Conservation (phyloP, 2,329 filamentous ascomycete genomes). For the Aspergillus oerlinghausenensis region DNA sequence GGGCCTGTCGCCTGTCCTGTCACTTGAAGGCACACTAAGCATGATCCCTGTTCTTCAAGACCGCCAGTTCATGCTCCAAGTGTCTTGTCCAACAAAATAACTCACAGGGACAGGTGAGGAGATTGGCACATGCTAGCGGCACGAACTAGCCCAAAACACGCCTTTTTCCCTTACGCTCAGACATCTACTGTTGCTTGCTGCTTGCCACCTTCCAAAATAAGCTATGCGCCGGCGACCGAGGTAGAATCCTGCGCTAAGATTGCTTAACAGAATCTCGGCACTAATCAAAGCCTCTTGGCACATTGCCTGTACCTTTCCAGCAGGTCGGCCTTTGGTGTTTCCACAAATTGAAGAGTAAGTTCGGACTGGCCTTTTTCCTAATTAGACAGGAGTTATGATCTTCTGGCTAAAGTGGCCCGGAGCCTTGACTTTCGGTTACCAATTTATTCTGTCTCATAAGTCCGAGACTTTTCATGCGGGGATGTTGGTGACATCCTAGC, state of each 20-base stretch:
- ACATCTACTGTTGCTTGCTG: not conserved
- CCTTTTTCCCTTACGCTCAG: slow-evolving; percentile 1
- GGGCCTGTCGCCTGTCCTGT: not conserved
- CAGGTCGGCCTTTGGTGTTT: not conserved
- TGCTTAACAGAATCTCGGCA: slow-evolving; percentile 3
- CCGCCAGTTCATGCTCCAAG: not conserved
- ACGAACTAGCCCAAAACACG: not conserved
- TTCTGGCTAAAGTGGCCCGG: not conserved
- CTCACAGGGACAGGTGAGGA: not conserved
- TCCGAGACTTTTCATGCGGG: not conserved
- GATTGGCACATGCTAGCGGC: slow-evolving; percentile 1
- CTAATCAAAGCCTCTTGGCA: not conserved
- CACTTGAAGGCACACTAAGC: slow-evolving; percentile 1
- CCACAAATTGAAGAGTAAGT: not conserved
- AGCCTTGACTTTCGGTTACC: not conserved
- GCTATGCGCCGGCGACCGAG: slow-evolving; percentile 4
- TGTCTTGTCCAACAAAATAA: not conserved
- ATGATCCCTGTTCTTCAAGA: not conserved
- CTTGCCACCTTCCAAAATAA: slow-evolving; percentile 3
- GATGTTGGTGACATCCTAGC: not conserved
- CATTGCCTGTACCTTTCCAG: not conserved
- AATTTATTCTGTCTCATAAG: not conserved
- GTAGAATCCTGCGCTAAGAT: slow-evolving; percentile 1
- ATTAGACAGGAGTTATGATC: not conserved
- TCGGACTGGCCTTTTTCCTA: not conserved